Percentiles rank a stretch among this genome's conserved stretches.
phyloP scores from a whole-genome alignment of 202 grass and related monocot species.

The Setaria viridis region DNA sequence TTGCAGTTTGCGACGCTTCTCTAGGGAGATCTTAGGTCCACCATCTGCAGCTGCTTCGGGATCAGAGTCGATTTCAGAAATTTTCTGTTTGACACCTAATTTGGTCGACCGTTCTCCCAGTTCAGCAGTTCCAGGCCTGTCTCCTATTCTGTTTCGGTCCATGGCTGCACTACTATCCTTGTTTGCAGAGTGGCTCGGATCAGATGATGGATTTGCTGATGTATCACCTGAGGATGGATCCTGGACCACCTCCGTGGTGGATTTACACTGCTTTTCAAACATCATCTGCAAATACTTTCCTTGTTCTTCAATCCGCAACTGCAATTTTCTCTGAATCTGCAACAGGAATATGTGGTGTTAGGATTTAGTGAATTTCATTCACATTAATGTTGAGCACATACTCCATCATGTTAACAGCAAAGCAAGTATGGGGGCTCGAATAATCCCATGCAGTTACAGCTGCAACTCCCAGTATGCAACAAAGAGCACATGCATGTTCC shows the following conservation, averaged over 20 bases:
- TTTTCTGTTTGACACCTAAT: slow-evolving; percentile 48
- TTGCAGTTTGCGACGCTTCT: slow-evolving; percentile 49
- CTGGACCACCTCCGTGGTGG: slow-evolving; percentile 41
- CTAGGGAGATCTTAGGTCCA: slow-evolving; percentile 22
- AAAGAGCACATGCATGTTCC: not conserved
- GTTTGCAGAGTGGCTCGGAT: slow-evolving; percentile 29
- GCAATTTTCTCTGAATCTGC: slow-evolving; percentile 84
- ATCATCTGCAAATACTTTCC: slow-evolving; percentile 87
- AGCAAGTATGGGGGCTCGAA: not conserved
- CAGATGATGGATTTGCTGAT: slow-evolving; percentile 28
- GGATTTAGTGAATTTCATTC: slow-evolving; percentile 20
- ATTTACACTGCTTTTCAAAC: slow-evolving; percentile 80
- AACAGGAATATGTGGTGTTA: slow-evolving; percentile 41
- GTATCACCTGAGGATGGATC: slow-evolving; percentile 48
- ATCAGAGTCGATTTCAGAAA: slow-evolving; percentile 38
- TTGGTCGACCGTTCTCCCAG: not conserved
- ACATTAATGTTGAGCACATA: slow-evolving; percentile 24
- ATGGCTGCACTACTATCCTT: slow-evolving; percentile 22
- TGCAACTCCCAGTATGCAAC: not conserved
- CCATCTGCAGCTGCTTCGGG: slow-evolving; percentile 25
- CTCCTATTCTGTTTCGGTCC: slow-evolving; percentile 41
- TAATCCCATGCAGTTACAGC: slow-evolving; percentile 1
- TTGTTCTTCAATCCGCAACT: slow-evolving; percentile 81
- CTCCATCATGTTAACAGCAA: slow-evolving; percentile 30
- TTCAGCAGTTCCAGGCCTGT: not conserved